Evolutionary conservation across 345 rosid species (phyloP).

Genomic region (Euclidium syriacum): DNA sequence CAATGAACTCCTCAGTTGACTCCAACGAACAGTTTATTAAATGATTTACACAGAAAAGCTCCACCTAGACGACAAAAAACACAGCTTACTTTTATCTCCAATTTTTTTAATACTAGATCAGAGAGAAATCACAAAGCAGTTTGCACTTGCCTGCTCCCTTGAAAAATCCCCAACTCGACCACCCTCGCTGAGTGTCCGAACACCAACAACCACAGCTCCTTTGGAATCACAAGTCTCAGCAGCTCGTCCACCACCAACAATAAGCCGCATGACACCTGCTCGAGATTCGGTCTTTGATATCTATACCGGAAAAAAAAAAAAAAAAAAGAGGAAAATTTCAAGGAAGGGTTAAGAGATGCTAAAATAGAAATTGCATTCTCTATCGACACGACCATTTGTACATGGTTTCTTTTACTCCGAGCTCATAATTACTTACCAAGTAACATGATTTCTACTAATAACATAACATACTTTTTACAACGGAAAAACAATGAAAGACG

Average conservation of each 20-base stretch:
- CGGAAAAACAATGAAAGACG: background rate
- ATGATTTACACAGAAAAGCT: conserved; percentile 98
- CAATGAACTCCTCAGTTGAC: conserved; percentile 96
- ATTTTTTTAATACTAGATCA: background rate
- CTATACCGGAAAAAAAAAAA: conserved; percentile 40
- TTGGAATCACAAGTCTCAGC: conserved; percentile 76
- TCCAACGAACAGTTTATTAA: conserved; percentile 97
- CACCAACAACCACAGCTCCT: conserved; percentile 97
- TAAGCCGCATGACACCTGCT: conserved; percentile 96
- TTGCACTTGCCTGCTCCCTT: conserved; percentile 81
- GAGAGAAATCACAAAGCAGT: background rate
- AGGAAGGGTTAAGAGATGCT: background rate
- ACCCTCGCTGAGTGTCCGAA: conserved; percentile 97
- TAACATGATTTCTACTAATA: background rate
- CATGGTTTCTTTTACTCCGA: background rate
- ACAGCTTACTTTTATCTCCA: conserved; percentile 2
- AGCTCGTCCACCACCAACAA: conserved; percentile 99
- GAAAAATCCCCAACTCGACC: conserved; percentile 98
- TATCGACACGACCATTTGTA: conserved; percentile 3
- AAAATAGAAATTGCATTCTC: background rate
- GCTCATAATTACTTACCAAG: background rate
- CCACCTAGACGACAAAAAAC: conserved; percentile 50
- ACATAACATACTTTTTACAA: background rate
- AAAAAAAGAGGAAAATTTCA: conserved; percentile 2
- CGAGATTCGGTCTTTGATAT: conserved; percentile 73